These are phyloP conservation scores for Serendipita vermifera DNA, from an alignment of 768 basidiomycete species.

Conservation along the genomic window DNA sequence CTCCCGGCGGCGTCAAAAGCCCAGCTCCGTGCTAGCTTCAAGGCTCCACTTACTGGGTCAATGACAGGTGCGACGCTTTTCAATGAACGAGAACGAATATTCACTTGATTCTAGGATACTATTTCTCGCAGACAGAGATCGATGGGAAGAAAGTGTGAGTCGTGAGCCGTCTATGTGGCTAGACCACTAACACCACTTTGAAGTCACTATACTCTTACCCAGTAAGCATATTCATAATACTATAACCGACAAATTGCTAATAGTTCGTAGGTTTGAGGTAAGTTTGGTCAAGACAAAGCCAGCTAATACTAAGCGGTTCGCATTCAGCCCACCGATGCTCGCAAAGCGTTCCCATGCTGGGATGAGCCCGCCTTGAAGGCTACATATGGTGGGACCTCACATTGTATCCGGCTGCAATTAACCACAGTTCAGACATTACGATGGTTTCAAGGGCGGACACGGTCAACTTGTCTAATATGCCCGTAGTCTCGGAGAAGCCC, in stretches of 20 bases:
- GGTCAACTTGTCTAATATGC: slow-evolving; percentile 79
- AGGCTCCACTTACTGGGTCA: slow-evolving; percentile 46
- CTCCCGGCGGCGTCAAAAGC: slow-evolving; percentile 61
- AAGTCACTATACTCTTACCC: slow-evolving; percentile 59
- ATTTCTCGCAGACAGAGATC: slow-evolving; percentile 51
- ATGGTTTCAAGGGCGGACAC: slow-evolving; percentile 68
- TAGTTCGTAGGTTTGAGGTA: not conserved
- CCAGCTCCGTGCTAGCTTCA: slow-evolving; percentile 55
- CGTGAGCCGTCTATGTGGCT: not conserved
- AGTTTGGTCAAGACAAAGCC: not conserved
- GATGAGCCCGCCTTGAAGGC: slow-evolving; percentile 89
- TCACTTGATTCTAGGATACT: slow-evolving; percentile 35
- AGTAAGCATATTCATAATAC: slow-evolving; percentile 54
- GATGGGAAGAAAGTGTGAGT: slow-evolving; percentile 44
- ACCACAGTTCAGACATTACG: slow-evolving; percentile 35
- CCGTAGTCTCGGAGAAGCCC: slow-evolving; percentile 46
- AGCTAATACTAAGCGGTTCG: slow-evolving; percentile 6
- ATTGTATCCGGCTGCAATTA: not conserved
- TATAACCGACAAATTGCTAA: slow-evolving; percentile 4
- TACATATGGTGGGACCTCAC: slow-evolving; percentile 34
- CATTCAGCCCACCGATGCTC: slow-evolving; percentile 58
- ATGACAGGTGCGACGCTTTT: slow-evolving; percentile 48
- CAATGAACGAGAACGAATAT: slow-evolving; percentile 12
- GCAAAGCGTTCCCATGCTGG: slow-evolving; percentile 79
- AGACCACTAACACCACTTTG: not conserved